A percentile compares a stretch with the other conserved stretches of the same genome.
Conservation (phyloP, 352 stramenopile genomes). For the Hyaloperonospora brassicae region DNA sequence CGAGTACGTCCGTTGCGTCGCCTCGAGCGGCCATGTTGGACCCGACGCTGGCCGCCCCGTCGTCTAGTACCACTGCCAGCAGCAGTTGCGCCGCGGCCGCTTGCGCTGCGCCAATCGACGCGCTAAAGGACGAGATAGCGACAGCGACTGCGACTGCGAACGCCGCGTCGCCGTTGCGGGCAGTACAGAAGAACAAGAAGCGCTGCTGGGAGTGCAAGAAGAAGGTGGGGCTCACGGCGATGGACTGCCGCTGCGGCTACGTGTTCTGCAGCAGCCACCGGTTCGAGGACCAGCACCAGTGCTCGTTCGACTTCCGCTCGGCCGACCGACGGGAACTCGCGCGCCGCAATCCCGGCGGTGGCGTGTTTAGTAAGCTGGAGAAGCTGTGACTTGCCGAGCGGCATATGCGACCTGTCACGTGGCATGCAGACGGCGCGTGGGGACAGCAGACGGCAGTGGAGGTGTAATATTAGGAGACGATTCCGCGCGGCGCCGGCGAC, state of each 20-base stretch:
- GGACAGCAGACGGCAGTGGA: slow-evolving; percentile 4
- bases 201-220: slow-evolving; percentile 89
- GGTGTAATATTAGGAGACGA: slow-evolving; percentile 26
- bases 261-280: slow-evolving; percentile 83
- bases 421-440: slow-evolving; percentile 1
- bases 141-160: too few relatives aligned
- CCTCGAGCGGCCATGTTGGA: slow-evolving; percentile 20
- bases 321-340: slow-evolving; percentile 66
- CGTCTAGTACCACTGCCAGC: slow-evolving; percentile 10
- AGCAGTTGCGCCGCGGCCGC: neutral
- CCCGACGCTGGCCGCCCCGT: slow-evolving; percentile 8
- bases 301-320: slow-evolving; percentile 82
- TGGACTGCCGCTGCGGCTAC: slow-evolving; percentile 85
- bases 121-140: slow-evolving; percentile 15
- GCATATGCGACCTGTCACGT: too few relatives aligned
- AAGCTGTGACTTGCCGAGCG: neutral
- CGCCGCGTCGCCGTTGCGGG: slow-evolving; percentile 13
- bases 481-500: too few relatives aligned
- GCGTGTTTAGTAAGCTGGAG: slow-evolving; percentile 62
- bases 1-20: slow-evolving; percentile 7
- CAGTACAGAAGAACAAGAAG: slow-evolving; percentile 87
- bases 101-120: neutral
- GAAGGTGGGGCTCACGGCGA: slow-evolving; percentile 84
- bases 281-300: slow-evolving; percentile 83
- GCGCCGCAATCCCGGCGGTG: slow-evolving; percentile 70